These are phyloP conservation scores for Clavariopsis aquatica DNA, from an alignment of 495 filamentous ascomycete species.

Conservation along the genomic window DNA sequence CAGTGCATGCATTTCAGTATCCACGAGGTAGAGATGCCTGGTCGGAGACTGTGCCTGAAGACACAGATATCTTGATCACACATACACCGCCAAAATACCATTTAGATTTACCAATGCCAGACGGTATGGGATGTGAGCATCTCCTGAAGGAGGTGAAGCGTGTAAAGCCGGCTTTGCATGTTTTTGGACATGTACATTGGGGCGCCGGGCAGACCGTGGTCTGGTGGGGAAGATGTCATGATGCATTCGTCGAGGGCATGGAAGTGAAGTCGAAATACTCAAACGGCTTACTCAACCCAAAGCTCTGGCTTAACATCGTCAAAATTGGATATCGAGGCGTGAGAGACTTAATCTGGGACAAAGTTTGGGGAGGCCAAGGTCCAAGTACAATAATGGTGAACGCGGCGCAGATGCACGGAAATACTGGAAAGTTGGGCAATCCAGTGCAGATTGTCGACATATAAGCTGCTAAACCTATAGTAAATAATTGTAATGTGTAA, in stretches of 20 bases:
- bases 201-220: slow-evolving; percentile 62
- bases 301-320: slow-evolving; percentile 63
- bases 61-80: slow-evolving; percentile 82
- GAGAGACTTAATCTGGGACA: slow-evolving; percentile 67
- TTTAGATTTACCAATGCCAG: slow-evolving; percentile 59
- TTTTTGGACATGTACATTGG: slow-evolving; percentile 88
- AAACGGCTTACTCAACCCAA: slow-evolving; percentile 56
- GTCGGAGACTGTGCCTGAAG: slow-evolving; percentile 66
- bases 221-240: slow-evolving; percentile 78
- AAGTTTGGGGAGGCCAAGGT: slow-evolving; percentile 64
- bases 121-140: slow-evolving; percentile 69
- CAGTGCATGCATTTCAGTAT: slow-evolving; percentile 70
- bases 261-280: slow-evolving; percentile 46
- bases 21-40: slow-evolving; percentile 60
- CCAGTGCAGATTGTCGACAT: slow-evolving; percentile 61
- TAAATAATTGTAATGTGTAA: slow-evolving; percentile 9
- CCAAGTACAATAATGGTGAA: slow-evolving; percentile 69
- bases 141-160: slow-evolving; percentile 77
- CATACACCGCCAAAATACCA: slow-evolving; percentile 77
- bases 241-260: slow-evolving; percentile 67
- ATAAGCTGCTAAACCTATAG: slow-evolving; percentile 3
- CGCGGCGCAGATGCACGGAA: slow-evolving; percentile 70
- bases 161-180: slow-evolving; percentile 74
- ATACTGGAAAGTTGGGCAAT: slow-evolving; percentile 66
- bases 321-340: slow-evolving; percentile 64